A percentile compares a stretch with the other conserved stretches of the same genome.
These are phyloP conservation scores for Ceratobasidium sp. DNA, from an alignment of 1,284 basidiomycete species.

Conservation along the genomic window DNA sequence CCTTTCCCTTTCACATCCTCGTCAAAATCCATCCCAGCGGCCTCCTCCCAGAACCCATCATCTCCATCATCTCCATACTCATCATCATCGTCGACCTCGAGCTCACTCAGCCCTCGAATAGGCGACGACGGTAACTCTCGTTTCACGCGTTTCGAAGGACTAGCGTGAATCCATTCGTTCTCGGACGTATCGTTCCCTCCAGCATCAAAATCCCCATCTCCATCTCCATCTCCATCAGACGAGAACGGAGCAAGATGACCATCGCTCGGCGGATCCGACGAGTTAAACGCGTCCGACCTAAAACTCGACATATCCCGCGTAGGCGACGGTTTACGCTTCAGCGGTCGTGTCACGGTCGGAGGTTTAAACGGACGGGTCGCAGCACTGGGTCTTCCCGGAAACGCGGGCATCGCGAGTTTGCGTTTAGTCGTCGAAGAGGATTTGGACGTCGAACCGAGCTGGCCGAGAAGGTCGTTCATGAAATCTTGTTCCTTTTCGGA, in stretches of 20 bases:
- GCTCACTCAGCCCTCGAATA: not conserved
- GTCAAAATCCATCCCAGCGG: conserved; percentile 50
- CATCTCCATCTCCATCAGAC: no score
- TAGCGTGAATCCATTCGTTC: conserved; percentile 34
- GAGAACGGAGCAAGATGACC: conserved; percentile 52
- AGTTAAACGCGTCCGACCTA: conserved; percentile 19
- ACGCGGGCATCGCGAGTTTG: conserved; percentile 79
- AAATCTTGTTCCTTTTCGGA: conserved; percentile 88
- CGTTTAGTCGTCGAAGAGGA: conserved; percentile 63
- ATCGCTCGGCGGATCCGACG: conserved; percentile 48
- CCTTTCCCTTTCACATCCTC: conserved; percentile 49
- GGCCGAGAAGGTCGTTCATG: conserved; percentile 81
- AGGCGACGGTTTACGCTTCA: conserved; percentile 49
- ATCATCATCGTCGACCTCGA: conserved; percentile 60
- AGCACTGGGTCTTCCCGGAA: conserved; percentile 54
- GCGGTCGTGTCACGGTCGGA: conserved; percentile 40
- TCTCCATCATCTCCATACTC: conserved; percentile 59
- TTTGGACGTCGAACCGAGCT: conserved; percentile 67
- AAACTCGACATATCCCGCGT: conserved; percentile 15
- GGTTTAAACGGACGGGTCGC: conserved; percentile 53
- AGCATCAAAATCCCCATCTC: conserved; percentile 1
- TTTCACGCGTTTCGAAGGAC: conserved; percentile 34
- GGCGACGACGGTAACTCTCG: conserved; percentile 25
- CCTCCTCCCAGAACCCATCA: conserved; percentile 51
- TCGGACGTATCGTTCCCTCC: conserved; percentile 31